phyloP scores from a whole-genome alignment of 208 protist species.

The Porcisia hertigi region DNA sequence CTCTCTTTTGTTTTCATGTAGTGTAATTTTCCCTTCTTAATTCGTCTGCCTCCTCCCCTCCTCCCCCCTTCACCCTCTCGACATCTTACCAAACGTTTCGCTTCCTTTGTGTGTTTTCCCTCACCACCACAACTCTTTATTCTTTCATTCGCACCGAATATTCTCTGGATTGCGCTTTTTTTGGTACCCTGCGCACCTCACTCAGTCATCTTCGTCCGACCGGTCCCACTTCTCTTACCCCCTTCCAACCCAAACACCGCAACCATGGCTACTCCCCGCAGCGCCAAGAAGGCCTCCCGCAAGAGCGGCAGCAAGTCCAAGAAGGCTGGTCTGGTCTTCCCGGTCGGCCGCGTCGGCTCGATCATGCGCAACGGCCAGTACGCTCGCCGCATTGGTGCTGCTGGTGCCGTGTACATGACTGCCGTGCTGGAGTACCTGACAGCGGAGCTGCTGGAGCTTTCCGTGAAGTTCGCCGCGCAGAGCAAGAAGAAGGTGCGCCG shows the following conservation, averaged over 20 bases:
- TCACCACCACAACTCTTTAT: background rate
- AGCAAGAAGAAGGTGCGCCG: conserved; percentile 68
- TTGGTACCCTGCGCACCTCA: background rate
- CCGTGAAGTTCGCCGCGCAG: conserved; percentile 75
- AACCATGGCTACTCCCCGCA: conserved; percentile 69
- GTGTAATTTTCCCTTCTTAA: background rate
- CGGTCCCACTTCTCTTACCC: background rate
- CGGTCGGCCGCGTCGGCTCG: conserved; percentile 97
- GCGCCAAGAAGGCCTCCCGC: conserved; percentile 74
- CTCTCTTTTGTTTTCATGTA: background rate
- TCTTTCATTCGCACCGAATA: background rate
- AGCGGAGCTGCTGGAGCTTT: conserved; percentile 84
- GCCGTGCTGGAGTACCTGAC: conserved; percentile 99
- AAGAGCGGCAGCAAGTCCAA: conserved; percentile 89
- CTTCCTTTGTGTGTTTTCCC: background rate
- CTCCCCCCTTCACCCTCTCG: background rate
- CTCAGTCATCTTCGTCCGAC: background rate
- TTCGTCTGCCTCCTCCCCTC: background rate
- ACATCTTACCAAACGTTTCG: background rate
- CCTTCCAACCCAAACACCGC: background rate
- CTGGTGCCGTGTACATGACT: conserved; percentile 98
- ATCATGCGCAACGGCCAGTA: conserved; percentile 96
- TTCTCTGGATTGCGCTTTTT: background rate
- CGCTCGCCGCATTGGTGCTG: conserved; percentile 96
- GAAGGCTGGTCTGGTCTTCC: conserved; percentile 98